phyloP scores from a whole-genome alignment of 768 basidiomycete genomes.

The Mycena maculata region DNA sequence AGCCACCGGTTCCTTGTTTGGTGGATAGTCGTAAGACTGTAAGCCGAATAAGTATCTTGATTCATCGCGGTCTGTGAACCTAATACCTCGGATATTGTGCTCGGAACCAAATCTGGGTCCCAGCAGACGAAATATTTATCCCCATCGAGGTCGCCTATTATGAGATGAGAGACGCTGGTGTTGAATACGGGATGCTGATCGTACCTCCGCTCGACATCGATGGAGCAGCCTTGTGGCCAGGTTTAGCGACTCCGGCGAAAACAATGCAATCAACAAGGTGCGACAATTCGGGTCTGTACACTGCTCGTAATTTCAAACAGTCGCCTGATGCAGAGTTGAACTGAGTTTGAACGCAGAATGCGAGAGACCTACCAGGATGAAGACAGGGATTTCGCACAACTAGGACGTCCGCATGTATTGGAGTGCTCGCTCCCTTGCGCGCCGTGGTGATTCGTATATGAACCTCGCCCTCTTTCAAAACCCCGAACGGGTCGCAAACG shows the following conservation, averaged over 20 bases:
- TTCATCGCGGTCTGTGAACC: background rate
- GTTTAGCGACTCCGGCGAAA: conserved; percentile 67
- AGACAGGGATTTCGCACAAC: conserved; percentile 78
- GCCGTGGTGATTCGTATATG: conserved; percentile 67
- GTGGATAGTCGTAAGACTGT: conserved; percentile 76
- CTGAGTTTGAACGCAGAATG: background rate
- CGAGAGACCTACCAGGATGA: conserved; percentile 61
- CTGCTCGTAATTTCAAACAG: conserved; percentile 72
- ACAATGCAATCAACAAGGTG: conserved; percentile 78
- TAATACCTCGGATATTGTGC: conserved; percentile 63
- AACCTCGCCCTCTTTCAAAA: conserved; percentile 73
- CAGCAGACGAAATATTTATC: conserved; percentile 79
- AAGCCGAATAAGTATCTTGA: background rate
- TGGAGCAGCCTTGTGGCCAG: conserved; percentile 71
- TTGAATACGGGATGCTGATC: background rate
- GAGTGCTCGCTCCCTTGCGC: conserved; percentile 63
- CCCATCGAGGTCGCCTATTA: conserved; percentile 65
- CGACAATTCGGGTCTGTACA: conserved; percentile 57
- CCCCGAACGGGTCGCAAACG: conserved; percentile 73
- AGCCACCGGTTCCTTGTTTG: conserved; percentile 64
- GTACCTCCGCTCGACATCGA: conserved; percentile 73
- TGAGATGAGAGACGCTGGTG: background rate
- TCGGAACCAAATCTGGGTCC: conserved; percentile 73
- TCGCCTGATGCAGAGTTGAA: conserved; percentile 55
- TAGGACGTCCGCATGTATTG: conserved; percentile 70